Evolutionary conservation across 2,329 filamentous ascomycete species (phyloP).

Genomic region (Colletotrichum agaves): DNA sequence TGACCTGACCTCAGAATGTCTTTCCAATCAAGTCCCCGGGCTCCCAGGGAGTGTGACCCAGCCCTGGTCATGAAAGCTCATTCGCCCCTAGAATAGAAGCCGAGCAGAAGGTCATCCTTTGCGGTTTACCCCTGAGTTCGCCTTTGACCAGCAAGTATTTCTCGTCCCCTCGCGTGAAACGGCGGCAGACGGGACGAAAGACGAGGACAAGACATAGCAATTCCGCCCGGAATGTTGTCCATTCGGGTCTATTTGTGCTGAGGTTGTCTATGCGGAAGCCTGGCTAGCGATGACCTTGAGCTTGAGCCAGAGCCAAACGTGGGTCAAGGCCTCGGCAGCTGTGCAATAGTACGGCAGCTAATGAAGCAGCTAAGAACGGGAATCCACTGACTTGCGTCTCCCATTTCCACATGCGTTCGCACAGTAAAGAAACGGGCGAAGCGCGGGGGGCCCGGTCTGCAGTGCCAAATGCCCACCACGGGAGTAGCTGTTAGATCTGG

Average conservation of each 20-base stretch:
- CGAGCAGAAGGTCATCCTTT: constrained; percentile 3
- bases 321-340: constrained; percentile 1
- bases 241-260: not conserved
- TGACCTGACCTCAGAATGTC: not conserved
- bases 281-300: not conserved
- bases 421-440: constrained; percentile 27
- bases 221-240: constrained; percentile 17
- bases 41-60: not conserved
- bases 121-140: constrained; percentile 12
- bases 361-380: constrained; percentile 1
- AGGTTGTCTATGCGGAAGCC: constrained; percentile 10
- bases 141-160: constrained; percentile 9
- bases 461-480: not conserved
- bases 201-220: constrained; percentile 18
- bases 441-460: constrained; percentile 7
- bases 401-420: constrained; percentile 27
- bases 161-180: constrained; percentile 30
- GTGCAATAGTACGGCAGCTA: too few species aligned
- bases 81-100: constrained; percentile 29
- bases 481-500: not conserved
- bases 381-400: constrained; percentile 22
- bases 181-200: constrained; percentile 22
- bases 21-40: not conserved
- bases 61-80: constrained; percentile 17
- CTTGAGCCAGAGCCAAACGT: not conserved